A percentile compares a stretch with the other conserved stretches of the same genome.
Evolutionary conservation across 345 rosid genomes (phyloP).

Genomic region (Salix purpurea): DNA sequence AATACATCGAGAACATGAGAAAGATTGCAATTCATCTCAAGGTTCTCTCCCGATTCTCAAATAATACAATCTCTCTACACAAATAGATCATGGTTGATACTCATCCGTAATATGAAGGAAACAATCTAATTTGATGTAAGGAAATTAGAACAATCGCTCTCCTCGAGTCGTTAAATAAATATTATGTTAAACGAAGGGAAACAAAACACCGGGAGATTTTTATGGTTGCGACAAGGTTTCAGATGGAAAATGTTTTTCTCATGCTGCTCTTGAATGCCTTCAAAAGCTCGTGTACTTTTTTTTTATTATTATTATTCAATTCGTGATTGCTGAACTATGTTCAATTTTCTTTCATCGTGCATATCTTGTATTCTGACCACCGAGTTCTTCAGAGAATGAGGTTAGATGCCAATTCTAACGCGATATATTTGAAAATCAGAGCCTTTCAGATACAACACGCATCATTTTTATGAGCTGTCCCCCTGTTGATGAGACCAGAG

Average conservation of each 20-base stretch:
- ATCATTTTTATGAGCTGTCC: conserved; percentile 71
- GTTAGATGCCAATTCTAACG: conserved; percentile 10
- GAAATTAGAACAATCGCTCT: neutral
- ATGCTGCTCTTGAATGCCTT: neutral
- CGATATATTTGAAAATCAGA: conserved; percentile 34
- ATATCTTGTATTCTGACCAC: neutral
- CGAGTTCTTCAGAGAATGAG: neutral
- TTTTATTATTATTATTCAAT: neutral
- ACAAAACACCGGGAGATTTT: neutral
- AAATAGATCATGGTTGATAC: neutral
- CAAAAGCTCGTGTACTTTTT: neutral
- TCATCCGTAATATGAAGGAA: neutral
- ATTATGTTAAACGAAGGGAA: neutral
- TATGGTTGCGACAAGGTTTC: neutral
- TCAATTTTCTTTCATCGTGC: neutral
- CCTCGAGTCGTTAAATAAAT: neutral
- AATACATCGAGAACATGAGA: conserved; percentile 77
- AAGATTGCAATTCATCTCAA: conserved; percentile 69
- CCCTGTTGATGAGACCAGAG: conserved; percentile 81
- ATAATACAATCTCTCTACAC: neutral
- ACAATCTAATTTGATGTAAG: no score
- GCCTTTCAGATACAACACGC: conserved; percentile 64
- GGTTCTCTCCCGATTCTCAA: conserved; percentile 36
- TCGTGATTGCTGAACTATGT: neutral
- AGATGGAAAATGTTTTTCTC: neutral